Conservation (phyloP, 228 moss, liverwort and hornwort genomes). For the Sphagnum magellanicum region DNA sequence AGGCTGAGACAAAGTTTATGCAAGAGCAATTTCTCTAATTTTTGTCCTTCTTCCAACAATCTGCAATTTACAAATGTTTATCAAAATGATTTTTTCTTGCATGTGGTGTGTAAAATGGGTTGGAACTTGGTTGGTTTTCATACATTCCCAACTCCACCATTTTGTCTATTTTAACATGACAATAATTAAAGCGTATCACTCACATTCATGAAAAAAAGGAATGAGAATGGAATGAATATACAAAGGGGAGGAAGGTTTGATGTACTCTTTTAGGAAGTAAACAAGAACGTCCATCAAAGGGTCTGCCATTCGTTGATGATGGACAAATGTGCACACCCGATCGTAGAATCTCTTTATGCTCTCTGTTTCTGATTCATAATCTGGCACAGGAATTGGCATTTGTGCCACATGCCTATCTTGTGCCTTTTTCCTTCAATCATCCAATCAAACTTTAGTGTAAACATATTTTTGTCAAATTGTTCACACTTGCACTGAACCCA, state of each 20-base stretch:
- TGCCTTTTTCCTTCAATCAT: constrained; percentile 1
- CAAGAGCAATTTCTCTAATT: constrained; percentile 24
- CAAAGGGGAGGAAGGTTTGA: neutral
- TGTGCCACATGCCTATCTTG: constrained; percentile 4
- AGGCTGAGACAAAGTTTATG: constrained; percentile 28
- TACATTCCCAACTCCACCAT: too few relatives aligned
- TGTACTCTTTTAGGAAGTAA: constrained; percentile 5
- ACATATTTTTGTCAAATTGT: neutral
- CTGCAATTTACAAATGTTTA: constrained; percentile 2
- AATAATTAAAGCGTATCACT: too few relatives aligned
- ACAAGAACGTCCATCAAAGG: constrained; percentile 10
- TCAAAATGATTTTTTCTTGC: too few relatives aligned
- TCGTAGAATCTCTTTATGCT: constrained; percentile 6
- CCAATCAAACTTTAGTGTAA: neutral
- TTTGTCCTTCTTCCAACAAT: constrained; percentile 36
- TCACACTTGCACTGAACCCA: too few relatives aligned
- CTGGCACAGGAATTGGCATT: neutral
- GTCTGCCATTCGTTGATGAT: constrained; percentile 8
- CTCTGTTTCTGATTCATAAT: constrained; percentile 5
- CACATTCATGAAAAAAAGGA: too few relatives aligned
- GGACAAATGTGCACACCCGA: constrained; percentile 1
- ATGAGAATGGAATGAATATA: too few relatives aligned
- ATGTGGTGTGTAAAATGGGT: too few relatives aligned
- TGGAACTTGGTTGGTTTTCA: too few relatives aligned
- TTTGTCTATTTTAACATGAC: too few relatives aligned